phyloP scores from a whole-genome alignment of 768 basidiomycete species.

The Guyanaporus albipodus region DNA sequence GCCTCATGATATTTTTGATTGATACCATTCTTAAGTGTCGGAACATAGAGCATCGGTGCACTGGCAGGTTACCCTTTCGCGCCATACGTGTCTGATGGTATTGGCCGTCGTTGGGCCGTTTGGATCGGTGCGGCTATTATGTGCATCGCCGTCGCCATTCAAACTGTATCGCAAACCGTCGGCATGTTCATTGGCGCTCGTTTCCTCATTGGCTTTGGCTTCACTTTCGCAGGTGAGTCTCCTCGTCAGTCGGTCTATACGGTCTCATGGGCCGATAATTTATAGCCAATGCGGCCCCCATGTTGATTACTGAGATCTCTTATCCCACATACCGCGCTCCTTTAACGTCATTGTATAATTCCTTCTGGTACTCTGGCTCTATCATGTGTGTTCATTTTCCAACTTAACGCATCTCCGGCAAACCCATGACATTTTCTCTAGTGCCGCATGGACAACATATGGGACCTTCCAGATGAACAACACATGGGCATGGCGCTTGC shows the following conservation, averaged over 20 bases:
- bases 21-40: neutral
- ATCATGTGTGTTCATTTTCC: constrained; percentile 55
- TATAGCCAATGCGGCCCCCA: constrained; percentile 67
- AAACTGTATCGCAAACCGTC: constrained; percentile 67
- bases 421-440: constrained; percentile 15
- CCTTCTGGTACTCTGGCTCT: constrained; percentile 82
- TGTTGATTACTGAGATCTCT: constrained; percentile 82
- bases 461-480: constrained; percentile 68
- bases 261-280: constrained; percentile 2
- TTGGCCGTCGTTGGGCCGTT: constrained; percentile 64
- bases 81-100: constrained; percentile 66
- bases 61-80: constrained; percentile 67
- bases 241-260: neutral
- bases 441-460: constrained; percentile 82
- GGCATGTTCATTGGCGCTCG: constrained; percentile 82
- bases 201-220: constrained; percentile 73
- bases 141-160: constrained; percentile 62
- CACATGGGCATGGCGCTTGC: constrained; percentile 82
- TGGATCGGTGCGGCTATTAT: constrained; percentile 70
- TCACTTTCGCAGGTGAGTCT: constrained; percentile 58
- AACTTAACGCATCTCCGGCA: neutral
- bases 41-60: constrained; percentile 59
- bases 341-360: constrained; percentile 76
- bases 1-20: neutral
- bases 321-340: constrained; percentile 81